Evolutionary conservation across 2,329 filamentous ascomycete species (phyloP).

Genomic region (Teratosphaeria gauchensis): DNA sequence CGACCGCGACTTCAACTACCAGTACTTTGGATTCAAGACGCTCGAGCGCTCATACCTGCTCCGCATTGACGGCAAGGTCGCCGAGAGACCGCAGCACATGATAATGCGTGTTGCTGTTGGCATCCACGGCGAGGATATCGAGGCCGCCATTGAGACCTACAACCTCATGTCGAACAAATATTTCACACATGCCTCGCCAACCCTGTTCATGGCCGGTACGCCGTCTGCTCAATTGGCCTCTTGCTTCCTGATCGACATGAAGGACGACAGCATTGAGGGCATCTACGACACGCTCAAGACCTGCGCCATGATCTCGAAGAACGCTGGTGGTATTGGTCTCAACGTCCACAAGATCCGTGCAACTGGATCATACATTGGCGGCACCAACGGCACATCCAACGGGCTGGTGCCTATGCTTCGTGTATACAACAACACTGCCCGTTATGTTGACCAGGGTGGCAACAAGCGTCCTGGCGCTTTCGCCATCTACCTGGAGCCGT

Average conservation of each 20-base stretch:
- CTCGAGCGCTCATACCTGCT: slow-evolving; percentile 95
- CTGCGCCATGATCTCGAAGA: slow-evolving; percentile 99
- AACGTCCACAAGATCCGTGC: slow-evolving; percentile 95
- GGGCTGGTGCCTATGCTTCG: slow-evolving; percentile 96
- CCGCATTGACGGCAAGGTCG: slow-evolving; percentile 89
- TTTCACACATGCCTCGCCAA: slow-evolving; percentile 97
- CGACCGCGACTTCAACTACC: slow-evolving; percentile 99
- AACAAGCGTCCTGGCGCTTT: slow-evolving; percentile 99
- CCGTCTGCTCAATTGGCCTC: slow-evolving; percentile 91
- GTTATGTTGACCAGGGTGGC: slow-evolving; percentile 97
- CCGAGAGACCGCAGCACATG: slow-evolving; percentile 97
- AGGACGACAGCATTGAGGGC: slow-evolving; percentile 97
- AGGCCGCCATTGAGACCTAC: slow-evolving; percentile 94
- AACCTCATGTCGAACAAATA: slow-evolving; percentile 98
- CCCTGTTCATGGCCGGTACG: slow-evolving; percentile 95
- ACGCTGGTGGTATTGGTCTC: slow-evolving; percentile 92
- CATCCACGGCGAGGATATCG: slow-evolving; percentile 90
- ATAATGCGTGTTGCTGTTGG: slow-evolving; percentile 98
- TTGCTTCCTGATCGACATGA: slow-evolving; percentile 99
- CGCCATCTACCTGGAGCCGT: slow-evolving; percentile 97
- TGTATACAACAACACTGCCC: slow-evolving; percentile 98
- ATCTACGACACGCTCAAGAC: slow-evolving; percentile 99
- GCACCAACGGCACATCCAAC: slow-evolving; percentile 96
- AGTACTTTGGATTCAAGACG: slow-evolving; percentile 99
- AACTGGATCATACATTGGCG: slow-evolving; percentile 94